Evolutionary conservation across 352 stramenopile genomes (phyloP), one percentile per base, ranked within the genome.

Genomic region (Pythium myriotylum): DNA sequence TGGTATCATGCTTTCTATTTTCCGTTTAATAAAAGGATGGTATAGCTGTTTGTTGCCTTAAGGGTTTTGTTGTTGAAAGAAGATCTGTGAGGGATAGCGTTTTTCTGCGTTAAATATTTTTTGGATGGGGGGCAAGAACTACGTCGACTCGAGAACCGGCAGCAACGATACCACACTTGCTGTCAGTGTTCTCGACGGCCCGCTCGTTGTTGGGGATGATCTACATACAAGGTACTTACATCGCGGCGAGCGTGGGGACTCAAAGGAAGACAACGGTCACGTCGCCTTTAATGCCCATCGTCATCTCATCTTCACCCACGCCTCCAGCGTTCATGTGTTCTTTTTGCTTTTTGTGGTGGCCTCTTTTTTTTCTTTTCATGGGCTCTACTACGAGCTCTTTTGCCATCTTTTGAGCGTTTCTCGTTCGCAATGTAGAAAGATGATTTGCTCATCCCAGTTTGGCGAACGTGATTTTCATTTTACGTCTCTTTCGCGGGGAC

Each of bases 391-490:
- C 70, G 48, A 68, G 73, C 58, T 65, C 33, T 60, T 40, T 66
- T 56, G 69, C 67, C 60, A 64, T 66, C 63, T 69, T 84, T 76
- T 77, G 64, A 53, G 65, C 71, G 80, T 67, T 55, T 70, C 72
- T 50, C 54, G 23, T 72, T 55, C 64, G 48, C 37, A 51, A 48
- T 19, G 63, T 55, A 62, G 32, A 66, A 57, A 52, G 45, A 68
- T 65, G 49, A 49, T 14, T 41, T 60, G 27, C 67, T 93, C 77
- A 94, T 77, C 85, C 88, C 66, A 92, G 74, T 89, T 94, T 91
- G 65, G 68, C 76, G 88, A 94, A 94, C 74, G 82, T 90, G 76
- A 94, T 94, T 89, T 94, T 94, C 85, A 94, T 94, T 88, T 94
- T 94, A 87, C 85, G 85, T 81, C 85, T 81, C 70, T 94, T 94